Evolutionary conservation across 2,329 filamentous ascomycete species (phyloP).

Genomic region (Trichoderma sp.): DNA sequence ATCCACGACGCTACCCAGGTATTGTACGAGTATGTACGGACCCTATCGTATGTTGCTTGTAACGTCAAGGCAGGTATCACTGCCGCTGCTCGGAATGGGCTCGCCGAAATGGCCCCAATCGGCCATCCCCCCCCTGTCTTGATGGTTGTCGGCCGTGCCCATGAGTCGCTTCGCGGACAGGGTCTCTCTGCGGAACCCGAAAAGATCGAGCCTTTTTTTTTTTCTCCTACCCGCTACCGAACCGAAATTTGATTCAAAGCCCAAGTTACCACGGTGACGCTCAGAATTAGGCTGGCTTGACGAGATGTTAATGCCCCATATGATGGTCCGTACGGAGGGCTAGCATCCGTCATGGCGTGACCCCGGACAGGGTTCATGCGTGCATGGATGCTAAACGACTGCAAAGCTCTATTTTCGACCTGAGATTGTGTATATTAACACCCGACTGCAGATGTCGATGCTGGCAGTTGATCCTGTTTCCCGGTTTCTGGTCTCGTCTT

Average conservation of each 20-base stretch:
- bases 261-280: slow-evolving; percentile 23
- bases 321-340: slow-evolving; percentile 2
- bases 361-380: slow-evolving; percentile 14
- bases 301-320: too few relatives aligned
- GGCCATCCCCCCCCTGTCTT: background rate
- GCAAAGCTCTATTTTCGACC: background rate
- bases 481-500: too few relatives aligned
- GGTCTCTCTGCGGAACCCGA: slow-evolving; percentile 6
- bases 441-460: background rate
- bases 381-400: slow-evolving; percentile 15
- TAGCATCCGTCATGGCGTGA: slow-evolving; percentile 20
- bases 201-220: background rate
- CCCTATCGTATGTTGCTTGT: too few relatives aligned
- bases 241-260: background rate
- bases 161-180: slow-evolving; percentile 1
- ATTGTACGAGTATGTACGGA: too few relatives aligned
- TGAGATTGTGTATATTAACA: too few relatives aligned
- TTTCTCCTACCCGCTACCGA: background rate
- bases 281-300: slow-evolving; percentile 2
- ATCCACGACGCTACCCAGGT: background rate
- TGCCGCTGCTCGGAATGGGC: slow-evolving; percentile 21
- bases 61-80: background rate
- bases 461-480: background rate
- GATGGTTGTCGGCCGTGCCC: slow-evolving; percentile 1
- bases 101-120: slow-evolving; percentile 20